phyloP scores from a whole-genome alignment of 371 early-diverging fungal genomes.

The Parasitella parasitica region DNA sequence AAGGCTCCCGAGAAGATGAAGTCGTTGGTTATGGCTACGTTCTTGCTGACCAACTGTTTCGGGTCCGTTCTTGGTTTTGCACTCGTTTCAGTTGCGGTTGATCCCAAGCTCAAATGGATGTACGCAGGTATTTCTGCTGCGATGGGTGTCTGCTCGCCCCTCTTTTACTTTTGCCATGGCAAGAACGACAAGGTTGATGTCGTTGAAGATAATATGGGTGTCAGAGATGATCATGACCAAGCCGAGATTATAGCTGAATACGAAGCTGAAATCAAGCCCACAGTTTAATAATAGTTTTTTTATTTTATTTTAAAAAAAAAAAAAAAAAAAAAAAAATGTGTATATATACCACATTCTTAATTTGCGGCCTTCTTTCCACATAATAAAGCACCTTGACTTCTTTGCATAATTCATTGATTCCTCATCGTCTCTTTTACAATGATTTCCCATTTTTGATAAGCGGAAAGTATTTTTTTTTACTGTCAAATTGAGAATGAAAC shows the following conservation, averaged over 20 bases:
- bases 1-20: conserved; percentile 75
- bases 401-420: too few species aligned
- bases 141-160: conserved; percentile 17
- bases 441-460: too few species aligned
- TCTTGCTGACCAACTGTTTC: conserved; percentile 68
- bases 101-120: conserved; percentile 68
- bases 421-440: too few species aligned
- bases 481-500: too few species aligned
- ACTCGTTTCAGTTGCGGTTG: conserved; percentile 63
- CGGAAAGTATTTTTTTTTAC: too few species aligned
- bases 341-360: neutral
- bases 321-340: too few species aligned
- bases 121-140: conserved; percentile 53
- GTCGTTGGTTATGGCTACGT: conserved; percentile 72
- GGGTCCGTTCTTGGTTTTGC: conserved; percentile 68
- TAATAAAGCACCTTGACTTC: too few species aligned
- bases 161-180: conserved; percentile 28
- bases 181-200: conserved; percentile 34
- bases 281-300: neutral
- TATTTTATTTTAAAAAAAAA: too few species aligned
- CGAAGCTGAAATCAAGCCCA: conserved; percentile 6
- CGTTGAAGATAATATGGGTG: conserved; percentile 30
- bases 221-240: neutral
- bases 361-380: too few species aligned
- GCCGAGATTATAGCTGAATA: conserved; percentile 63